phyloP scores from a whole-genome alignment of 257 asterid genomes.

The Solanum megistacrolobum region DNA sequence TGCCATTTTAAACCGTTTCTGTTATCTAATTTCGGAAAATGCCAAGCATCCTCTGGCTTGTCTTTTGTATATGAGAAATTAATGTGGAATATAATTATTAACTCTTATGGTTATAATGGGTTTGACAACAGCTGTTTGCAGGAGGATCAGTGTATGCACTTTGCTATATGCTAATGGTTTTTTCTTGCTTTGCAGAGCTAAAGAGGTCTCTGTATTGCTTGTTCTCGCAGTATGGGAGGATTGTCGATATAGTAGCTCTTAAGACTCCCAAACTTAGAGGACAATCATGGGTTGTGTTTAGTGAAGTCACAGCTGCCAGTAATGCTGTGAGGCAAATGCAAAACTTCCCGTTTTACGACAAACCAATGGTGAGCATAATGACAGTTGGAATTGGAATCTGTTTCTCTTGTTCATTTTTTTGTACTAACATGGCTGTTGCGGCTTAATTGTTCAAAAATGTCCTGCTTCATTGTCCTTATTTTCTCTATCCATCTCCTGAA shows the following conservation, averaged over 20 bases:
- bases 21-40: neutral
- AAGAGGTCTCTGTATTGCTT: constrained; percentile 97
- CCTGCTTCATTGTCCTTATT: neutral
- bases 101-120: neutral
- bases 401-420: neutral
- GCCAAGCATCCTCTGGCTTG: neutral
- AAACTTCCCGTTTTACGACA: constrained; percentile 86
- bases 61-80: neutral
- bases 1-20: neutral
- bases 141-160: neutral
- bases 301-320: constrained; percentile 95
- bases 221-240: constrained; percentile 98
- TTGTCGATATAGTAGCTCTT: constrained; percentile 82
- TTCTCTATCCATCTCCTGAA: neutral
- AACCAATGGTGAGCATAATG: constrained; percentile 67
- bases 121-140: neutral
- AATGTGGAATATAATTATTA: neutral
- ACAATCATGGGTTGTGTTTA: constrained; percentile 96
- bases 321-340: constrained; percentile 98
- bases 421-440: neutral
- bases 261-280: constrained; percentile 95
- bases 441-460: neutral
- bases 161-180: neutral
- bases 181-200: constrained; percentile 59
- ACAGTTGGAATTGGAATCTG: neutral